Evolutionary conservation across 1,284 basidiomycete species (phyloP), one percentile per base, ranked within the genome.

Genomic region (Fomitopsis pinicola): DNA sequence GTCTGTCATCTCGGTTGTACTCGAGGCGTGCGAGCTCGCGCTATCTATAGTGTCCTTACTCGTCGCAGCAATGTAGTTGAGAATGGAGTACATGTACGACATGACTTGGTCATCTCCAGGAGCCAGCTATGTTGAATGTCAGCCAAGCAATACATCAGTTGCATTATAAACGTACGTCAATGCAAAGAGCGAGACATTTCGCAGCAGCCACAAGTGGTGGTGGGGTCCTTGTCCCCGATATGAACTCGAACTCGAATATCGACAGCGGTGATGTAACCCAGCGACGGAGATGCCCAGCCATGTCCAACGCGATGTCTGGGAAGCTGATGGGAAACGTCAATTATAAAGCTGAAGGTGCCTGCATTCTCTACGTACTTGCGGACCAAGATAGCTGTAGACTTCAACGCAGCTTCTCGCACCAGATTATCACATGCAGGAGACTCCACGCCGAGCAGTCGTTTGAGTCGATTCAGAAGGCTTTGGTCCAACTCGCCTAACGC

Each of bases 51-150:
- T 81, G 59, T 88, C 94, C 73, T 89, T 89, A 76, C 85, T 92
- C 17, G 87, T 91, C 42, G 86, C 87, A 2, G 90, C 87, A 60
- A 98, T 89, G 70, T 94, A 92, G 71, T 98, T 98, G 63, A 98
- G 82, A 15, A 98, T 82, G 9, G 95, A 96, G 74, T 98, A 98
- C 86, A 97, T 92, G 67, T 95, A 95, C 2, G 95, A 97, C 82
- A 96, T 90, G 68, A 95, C 85, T 53, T 96, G 84, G 72, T 97
- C 95, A 67, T 97, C 93, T 59, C 92, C 92, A 7, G 92, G 89
- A 14, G 92, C 87, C 59, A 94, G 79, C 91, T 94, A 54, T 2
- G 36, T 17, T 4, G 9, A 1, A 7, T 12, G 14, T 50, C 30
- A 50, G 48, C 15, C 15, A 30, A 15, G 28, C 9, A 30, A 17